Conservation (phyloP, 2,329 filamentous ascomycete genomes). For the Fusarium kyushuense region DNA sequence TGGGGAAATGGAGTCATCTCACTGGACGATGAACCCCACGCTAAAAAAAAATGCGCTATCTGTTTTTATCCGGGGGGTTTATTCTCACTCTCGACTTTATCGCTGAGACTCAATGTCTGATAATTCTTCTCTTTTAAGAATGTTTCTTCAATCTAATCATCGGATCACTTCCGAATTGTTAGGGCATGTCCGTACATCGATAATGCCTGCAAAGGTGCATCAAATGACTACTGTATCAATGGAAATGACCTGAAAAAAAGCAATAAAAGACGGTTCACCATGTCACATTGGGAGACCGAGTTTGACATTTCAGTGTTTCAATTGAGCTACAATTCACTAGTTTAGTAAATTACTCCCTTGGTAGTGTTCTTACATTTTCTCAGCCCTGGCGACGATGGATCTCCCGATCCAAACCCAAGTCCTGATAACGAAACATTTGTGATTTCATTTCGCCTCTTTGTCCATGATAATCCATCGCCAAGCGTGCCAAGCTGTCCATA, state of each 20-base stretch:
- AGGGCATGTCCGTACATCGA: background rate
- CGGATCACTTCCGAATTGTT: conserved; percentile 14
- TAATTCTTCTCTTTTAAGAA: background rate
- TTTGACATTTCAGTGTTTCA: conserved; percentile 3
- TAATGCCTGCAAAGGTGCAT: conserved; percentile 13
- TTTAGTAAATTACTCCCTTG: background rate
- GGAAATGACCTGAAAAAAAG: background rate
- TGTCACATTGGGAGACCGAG: conserved; percentile 15
- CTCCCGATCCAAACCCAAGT: background rate
- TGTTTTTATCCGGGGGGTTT: background rate
- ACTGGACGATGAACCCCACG: conserved; percentile 25
- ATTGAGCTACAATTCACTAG: conserved; percentile 4
- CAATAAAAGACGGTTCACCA: background rate
- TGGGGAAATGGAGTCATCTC: conserved; percentile 32
- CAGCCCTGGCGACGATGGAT: background rate
- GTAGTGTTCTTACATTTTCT: background rate
- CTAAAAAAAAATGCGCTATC: background rate
- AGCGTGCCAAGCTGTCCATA: conserved; percentile 30
- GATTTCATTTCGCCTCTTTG: background rate
- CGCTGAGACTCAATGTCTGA: background rate
- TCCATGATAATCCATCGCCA: conserved; percentile 11
- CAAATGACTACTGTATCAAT: conserved; percentile 1
- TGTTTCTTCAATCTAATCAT: background rate
- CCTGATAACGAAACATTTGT: background rate
- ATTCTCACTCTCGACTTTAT: background rate